Evolutionary conservation across 2,329 filamentous ascomycete genomes (phyloP).

Genomic region (Mycosphaerelloides madeirae): DNA sequence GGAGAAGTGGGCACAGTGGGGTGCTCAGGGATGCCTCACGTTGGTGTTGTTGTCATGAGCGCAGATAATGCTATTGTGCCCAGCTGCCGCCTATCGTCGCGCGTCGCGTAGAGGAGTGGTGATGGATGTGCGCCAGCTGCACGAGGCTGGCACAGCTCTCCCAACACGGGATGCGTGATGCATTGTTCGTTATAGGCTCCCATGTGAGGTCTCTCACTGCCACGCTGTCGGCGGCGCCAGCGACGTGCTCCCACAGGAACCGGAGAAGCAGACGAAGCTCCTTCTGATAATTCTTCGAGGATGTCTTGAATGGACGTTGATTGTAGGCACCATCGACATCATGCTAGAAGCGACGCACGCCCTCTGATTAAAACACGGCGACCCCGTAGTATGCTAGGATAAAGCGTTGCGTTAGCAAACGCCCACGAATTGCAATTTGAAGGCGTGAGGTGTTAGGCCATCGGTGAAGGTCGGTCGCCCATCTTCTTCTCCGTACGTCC

Average conservation of each 20-base stretch:
- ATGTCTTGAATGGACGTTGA: neutral
- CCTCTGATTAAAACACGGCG: too few species aligned
- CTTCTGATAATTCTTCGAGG: neutral
- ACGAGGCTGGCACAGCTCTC: conserved; percentile 3
- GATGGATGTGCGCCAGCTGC: conserved; percentile 1
- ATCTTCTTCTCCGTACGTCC: neutral
- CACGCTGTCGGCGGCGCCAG: conserved; percentile 12
- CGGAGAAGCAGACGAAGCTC: conserved; percentile 11
- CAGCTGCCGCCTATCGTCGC: neutral
- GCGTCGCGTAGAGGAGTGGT: conserved; percentile 1
- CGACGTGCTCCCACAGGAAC: conserved; percentile 10
- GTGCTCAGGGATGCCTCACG: neutral
- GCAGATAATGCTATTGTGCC: too few species aligned
- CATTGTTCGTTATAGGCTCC: conserved; percentile 2
- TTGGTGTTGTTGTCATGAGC: neutral
- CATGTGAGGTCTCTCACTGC: conserved; percentile 3
- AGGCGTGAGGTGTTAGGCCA: neutral
- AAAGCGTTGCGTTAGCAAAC: too few species aligned
- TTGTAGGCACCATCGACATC: neutral
- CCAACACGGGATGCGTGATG: neutral
- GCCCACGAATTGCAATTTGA: neutral
- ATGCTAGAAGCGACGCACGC: neutral
- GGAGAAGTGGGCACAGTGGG: too few species aligned
- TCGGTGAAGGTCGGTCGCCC: conserved; percentile 2
- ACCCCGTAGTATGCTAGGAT: too few species aligned